These are phyloP conservation scores for Trichoderma asperellum DNA, from an alignment of 2,329 filamentous ascomycete species.

Conservation along the genomic window DNA sequence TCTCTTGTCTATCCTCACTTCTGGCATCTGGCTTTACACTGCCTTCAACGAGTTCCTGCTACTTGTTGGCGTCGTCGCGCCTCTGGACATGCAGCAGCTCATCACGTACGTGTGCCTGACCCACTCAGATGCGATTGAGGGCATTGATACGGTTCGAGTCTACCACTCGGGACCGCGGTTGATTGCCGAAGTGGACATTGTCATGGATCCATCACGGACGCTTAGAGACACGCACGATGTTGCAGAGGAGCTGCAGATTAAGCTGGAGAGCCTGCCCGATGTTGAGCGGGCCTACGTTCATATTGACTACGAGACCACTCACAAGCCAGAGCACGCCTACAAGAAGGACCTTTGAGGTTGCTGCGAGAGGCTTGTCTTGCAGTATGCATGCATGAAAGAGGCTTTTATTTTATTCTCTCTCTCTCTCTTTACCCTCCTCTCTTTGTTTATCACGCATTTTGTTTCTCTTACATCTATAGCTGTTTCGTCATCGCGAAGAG, in stretches of 20 bases:
- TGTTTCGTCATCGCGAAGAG: conserved; percentile 2
- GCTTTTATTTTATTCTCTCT: not conserved
- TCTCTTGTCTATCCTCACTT: conserved; percentile 77
- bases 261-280: conserved; percentile 88
- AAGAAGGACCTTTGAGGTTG: conserved; percentile 61
- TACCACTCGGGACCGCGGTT: conserved; percentile 89
- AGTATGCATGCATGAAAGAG: conserved; percentile 13
- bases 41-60: conserved; percentile 89
- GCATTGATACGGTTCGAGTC: conserved; percentile 92
- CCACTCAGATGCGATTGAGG: conserved; percentile 77
- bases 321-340: conserved; percentile 79
- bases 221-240: conserved; percentile 86
- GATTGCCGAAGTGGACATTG: conserved; percentile 94
- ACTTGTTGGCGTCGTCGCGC: conserved; percentile 85
- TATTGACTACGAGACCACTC: conserved; percentile 94
- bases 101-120: conserved; percentile 93
- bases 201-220: conserved; percentile 78
- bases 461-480: not conserved
- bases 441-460: not conserved
- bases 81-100: conserved; percentile 84
- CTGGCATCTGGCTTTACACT: conserved; percentile 79
- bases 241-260: conserved; percentile 90
- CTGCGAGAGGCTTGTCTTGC: not conserved
- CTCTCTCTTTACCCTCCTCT: not conserved
- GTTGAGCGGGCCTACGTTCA: conserved; percentile 95